Conservation (phyloP, 495 filamentous ascomycete species). For the Xylaria curta region DNA sequence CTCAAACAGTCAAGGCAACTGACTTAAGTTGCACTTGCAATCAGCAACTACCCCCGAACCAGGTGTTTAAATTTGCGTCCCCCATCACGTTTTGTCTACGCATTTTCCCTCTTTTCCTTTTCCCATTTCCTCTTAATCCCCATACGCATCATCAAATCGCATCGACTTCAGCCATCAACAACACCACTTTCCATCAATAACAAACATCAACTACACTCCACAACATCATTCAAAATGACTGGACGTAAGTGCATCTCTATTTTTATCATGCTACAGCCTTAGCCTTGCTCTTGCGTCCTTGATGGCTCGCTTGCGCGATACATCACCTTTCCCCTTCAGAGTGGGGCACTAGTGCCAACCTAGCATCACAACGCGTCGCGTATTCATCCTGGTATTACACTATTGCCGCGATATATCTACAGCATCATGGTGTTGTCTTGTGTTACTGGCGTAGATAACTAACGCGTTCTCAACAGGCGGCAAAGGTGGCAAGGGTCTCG, state of each 20-base stretch:
- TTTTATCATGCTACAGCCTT: slow-evolving; percentile 26
- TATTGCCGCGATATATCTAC: slow-evolving; percentile 24
- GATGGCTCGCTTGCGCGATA: slow-evolving; percentile 11
- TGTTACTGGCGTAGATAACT: slow-evolving; percentile 42
- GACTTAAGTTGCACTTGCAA: slow-evolving; percentile 9
- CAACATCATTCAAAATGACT: slow-evolving; percentile 75
- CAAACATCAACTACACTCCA: slow-evolving; percentile 38
- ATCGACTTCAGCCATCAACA: slow-evolving; percentile 30
- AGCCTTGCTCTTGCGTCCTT: slow-evolving; percentile 31
- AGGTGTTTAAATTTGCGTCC: slow-evolving; percentile 45
- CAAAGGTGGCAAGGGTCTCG: slow-evolving; percentile 97
- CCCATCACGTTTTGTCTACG: slow-evolving; percentile 42
- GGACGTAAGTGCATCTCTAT: slow-evolving; percentile 77
- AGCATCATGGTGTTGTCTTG: slow-evolving; percentile 9
- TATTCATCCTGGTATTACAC: slow-evolving; percentile 9
- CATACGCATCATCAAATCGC: slow-evolving; percentile 40
- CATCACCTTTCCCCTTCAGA: slow-evolving; percentile 36
- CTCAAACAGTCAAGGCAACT: slow-evolving; percentile 17
- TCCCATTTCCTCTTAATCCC: slow-evolving; percentile 38
- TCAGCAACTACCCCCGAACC: slow-evolving; percentile 26
- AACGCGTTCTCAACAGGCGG: slow-evolving; percentile 77
- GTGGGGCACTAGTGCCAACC: slow-evolving; percentile 27
- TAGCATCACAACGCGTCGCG: slow-evolving; percentile 33
- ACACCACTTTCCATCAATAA: slow-evolving; percentile 42
- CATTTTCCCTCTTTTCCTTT: slow-evolving; percentile 32